Evolutionary conservation across 495 filamentous ascomycete species (phyloP), one percentile per base, ranked within the genome.

Genomic region (Glarea lozoyensis): DNA sequence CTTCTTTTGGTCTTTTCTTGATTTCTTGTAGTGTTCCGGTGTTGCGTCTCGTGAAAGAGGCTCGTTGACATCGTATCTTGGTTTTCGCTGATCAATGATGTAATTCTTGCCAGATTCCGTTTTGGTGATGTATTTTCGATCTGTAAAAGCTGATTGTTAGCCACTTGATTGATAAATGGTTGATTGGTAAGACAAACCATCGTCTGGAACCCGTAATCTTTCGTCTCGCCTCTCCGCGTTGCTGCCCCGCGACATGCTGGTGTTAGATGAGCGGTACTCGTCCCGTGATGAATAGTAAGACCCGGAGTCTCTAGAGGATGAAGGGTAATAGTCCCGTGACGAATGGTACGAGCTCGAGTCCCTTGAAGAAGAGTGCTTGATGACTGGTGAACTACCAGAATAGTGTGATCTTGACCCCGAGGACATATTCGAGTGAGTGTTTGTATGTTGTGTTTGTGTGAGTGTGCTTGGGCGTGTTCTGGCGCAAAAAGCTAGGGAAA

Each of bases 61-160:
- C 15, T 4, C 35, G 22, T 37, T 10, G 3, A 4, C 6, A n/a
- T 37, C 35, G 35, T 37, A 37, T 3, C 10, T n/a, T 10, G 35
- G 3, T 16, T 37, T 19, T 7, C 17, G 10, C 4, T 37, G 35
- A 16, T 37, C 17, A 6, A 5, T 21, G 35, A 37, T 19, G n/a
- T 4, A 9, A 10, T 20, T 19, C 17, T 16, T 19, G 4, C 35
- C 35, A 21, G 7, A 9, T 21, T 21, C n/a, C 15, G 35, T 37
- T n/a, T 16, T 5, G 5, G 10, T 37, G 5, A 37, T n/a, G 18
- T 37, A 37, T 19, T 37, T 19, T 4, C 16, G 4, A 6, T 21
- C 35, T 37, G 35, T 21, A 37, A 37, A 3, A 37, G 17, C n/a
- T n/a, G 15, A 37, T 21, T 37, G 35, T 37, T 37, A 37, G 35